Percentiles rank a stretch among this genome's conserved stretches.
Evolutionary conservation across 148 eudicot genomes (phyloP).

Genomic region (Beta vulgaris): DNA sequence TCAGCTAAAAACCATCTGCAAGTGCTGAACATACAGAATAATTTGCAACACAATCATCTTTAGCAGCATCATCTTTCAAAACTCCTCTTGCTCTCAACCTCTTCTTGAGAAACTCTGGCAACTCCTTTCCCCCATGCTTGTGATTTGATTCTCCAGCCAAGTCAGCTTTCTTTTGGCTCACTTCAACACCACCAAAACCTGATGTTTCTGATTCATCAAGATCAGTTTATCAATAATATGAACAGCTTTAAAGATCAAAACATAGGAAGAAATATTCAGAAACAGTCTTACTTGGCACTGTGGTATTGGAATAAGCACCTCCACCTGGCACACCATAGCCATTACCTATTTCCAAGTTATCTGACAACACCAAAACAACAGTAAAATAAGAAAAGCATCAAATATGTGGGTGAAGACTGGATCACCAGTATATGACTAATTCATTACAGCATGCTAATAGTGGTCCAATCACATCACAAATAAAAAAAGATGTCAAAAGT

Average conservation of each 20-base stretch:
- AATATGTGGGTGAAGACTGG: background rate
- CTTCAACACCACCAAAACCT: conserved; percentile 37
- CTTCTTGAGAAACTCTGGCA: conserved; percentile 86
- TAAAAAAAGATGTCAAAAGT: no score
- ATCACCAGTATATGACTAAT: background rate
- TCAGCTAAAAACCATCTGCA: background rate
- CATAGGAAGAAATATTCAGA: background rate
- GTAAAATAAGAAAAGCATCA: background rate
- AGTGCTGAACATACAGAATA: conserved; percentile 42
- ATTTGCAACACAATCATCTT: conserved; percentile 24
- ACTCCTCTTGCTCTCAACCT: conserved; percentile 88
- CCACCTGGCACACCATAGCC: conserved; percentile 99
- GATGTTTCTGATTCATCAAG: conserved; percentile 32
- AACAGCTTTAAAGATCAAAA: conserved; percentile 11
- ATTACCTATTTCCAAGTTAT: conserved; percentile 88
- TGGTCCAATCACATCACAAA: no score
- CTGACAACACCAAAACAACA: conserved; percentile 37
- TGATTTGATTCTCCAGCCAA: conserved; percentile 41
- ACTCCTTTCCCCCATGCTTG: conserved; percentile 42
- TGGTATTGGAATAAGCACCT: conserved; percentile 67
- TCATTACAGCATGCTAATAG: background rate
- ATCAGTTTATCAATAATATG: conserved; percentile 12
- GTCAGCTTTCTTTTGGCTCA: conserved; percentile 34
- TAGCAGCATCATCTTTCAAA: conserved; percentile 51
- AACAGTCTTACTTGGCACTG: conserved; percentile 41